Percentiles rank a stretch among this genome's conserved stretches.
These are phyloP conservation scores for Leccinum uliginosum DNA, from an alignment of 768 basidiomycete species.

Conservation along the genomic window DNA sequence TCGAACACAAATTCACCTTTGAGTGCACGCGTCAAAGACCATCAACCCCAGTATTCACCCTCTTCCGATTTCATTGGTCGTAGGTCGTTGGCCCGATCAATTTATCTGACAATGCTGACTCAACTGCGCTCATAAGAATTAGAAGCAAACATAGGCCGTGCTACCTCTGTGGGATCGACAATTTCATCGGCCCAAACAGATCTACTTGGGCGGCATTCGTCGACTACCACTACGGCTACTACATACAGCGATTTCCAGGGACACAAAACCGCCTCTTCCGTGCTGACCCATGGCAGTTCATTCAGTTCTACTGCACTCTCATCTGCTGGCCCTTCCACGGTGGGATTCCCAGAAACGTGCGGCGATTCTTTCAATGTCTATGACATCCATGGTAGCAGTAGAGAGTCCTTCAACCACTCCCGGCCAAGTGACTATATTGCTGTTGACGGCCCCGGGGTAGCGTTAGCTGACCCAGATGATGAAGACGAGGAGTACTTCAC, in stretches of 20 bases:
- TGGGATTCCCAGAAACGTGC: conserved; percentile 13
- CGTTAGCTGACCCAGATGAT: conserved; percentile 25
- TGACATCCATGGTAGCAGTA: conserved; percentile 15
- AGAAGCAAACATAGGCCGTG: conserved; percentile 20
- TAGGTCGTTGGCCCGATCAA: conserved; percentile 13
- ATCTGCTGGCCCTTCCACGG: conserved; percentile 22
- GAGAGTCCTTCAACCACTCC: conserved; percentile 25
- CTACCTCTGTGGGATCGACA: conserved; percentile 28
- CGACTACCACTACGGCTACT: conserved; percentile 25
- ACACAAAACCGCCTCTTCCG: conserved; percentile 15
- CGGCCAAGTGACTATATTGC: conserved; percentile 17
- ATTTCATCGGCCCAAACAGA: conserved; percentile 25
- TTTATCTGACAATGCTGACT: conserved; percentile 2
- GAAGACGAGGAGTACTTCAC: conserved; percentile 31
- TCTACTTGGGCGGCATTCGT: conserved; percentile 22
- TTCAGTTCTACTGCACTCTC: conserved; percentile 17
- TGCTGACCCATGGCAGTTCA: conserved; percentile 14
- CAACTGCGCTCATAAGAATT: conserved; percentile 9
- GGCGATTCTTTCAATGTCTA: conserved; percentile 19
- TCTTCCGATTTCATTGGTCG: conserved; percentile 21
- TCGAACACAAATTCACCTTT: conserved; percentile 4
- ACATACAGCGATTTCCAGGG: conserved; percentile 16
- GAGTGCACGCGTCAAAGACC: conserved; percentile 18
- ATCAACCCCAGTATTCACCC: conserved; percentile 14
- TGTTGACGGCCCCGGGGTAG: conserved; percentile 13